A percentile compares a stretch with the other conserved stretches of the same genome.
These are phyloP conservation scores for Solanum bulbocastanum DNA, from an alignment of 257 asterid genomes.

Conservation along the genomic window DNA sequence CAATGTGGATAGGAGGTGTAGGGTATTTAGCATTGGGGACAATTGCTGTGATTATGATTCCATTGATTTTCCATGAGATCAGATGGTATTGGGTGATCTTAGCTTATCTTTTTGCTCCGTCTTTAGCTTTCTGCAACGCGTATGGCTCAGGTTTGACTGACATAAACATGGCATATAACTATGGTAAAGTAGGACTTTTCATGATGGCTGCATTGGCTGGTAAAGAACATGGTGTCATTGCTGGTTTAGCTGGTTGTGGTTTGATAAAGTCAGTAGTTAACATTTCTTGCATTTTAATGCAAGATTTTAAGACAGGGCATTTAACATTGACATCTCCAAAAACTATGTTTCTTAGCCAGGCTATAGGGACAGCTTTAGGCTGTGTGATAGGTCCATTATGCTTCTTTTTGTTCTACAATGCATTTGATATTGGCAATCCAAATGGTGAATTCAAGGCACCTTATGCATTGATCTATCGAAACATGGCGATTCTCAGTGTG, in stretches of 20 bases:
- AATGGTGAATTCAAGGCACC: conserved; percentile 82
- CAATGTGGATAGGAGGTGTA: conserved; percentile 36
- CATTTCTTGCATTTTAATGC: conserved; percentile 56
- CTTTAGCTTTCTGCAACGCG: conserved; percentile 71
- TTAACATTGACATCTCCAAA: conserved; percentile 54
- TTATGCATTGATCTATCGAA: conserved; percentile 61
- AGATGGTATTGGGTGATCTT: conserved; percentile 63
- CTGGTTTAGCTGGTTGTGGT: conserved; percentile 67
- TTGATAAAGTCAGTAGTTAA: conserved; percentile 48
- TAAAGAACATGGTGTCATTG: conserved; percentile 62
- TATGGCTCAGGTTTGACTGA: conserved; percentile 81
- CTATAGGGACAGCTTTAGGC: conserved; percentile 58
- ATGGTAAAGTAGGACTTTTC: conserved; percentile 70
- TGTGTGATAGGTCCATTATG: conserved; percentile 52
- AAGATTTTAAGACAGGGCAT: conserved; percentile 68
- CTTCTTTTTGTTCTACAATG: conserved; percentile 59
- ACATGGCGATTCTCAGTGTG: conserved; percentile 73
- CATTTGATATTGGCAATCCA: conserved; percentile 78
- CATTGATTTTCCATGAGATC: conserved; percentile 51
- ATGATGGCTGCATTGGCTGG: conserved; percentile 66
- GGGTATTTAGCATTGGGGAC: conserved; percentile 41
- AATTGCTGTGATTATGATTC: conserved; percentile 37
- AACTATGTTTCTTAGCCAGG: conserved; percentile 65
- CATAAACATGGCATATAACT: conserved; percentile 69
- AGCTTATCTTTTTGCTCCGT: conserved; percentile 53